Evolutionary conservation across 176 grass and related monocot species (phyloP).

Genomic region (Poa pratensis): DNA sequence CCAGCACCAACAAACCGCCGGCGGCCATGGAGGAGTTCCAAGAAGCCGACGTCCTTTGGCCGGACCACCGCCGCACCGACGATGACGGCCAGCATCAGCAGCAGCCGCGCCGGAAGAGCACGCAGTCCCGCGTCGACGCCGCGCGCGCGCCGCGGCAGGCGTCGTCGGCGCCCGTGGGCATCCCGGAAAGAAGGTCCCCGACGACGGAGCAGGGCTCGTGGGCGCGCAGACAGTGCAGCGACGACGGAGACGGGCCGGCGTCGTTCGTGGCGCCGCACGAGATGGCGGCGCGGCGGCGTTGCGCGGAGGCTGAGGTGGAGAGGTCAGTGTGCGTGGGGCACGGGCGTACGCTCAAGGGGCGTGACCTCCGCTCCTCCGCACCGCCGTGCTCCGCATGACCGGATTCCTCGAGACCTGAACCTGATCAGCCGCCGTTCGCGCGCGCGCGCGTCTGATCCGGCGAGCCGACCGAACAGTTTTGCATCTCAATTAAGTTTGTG

Average conservation of each 20-base stretch:
- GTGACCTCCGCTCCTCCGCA: slow-evolving; percentile 55
- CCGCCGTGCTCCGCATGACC: slow-evolving; percentile 61
- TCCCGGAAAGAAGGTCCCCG: neutral
- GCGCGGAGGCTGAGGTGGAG: neutral
- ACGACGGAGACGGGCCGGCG: neutral
- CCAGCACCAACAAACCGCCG: neutral
- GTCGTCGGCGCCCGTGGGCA: neutral
- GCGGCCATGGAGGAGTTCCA: slow-evolving; percentile 33
- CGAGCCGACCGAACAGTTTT: neutral
- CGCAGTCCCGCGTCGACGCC: neutral
- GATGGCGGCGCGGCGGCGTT: slow-evolving; percentile 27
- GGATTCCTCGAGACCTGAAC: slow-evolving; percentile 53
- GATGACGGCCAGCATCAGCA: too few species aligned
- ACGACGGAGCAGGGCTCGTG: neutral
- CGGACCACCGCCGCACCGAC: neutral
- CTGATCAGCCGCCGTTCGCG: neutral
- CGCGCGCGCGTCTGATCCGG: too few species aligned
- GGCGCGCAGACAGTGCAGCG: neutral
- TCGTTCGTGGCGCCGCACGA: slow-evolving; percentile 54
- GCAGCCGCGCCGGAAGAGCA: neutral
- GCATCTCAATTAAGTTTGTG: too few species aligned
- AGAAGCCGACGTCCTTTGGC: slow-evolving; percentile 55
- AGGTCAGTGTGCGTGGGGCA: slow-evolving; percentile 55
- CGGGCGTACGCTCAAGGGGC: slow-evolving; percentile 73
- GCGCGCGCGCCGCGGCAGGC: neutral